Percentiles rank a stretch among this genome's conserved stretches.
These are phyloP conservation scores for Thoreauomyces humboldtii DNA, from an alignment of 192 early-diverging fungal genomes.

Conservation along the genomic window DNA sequence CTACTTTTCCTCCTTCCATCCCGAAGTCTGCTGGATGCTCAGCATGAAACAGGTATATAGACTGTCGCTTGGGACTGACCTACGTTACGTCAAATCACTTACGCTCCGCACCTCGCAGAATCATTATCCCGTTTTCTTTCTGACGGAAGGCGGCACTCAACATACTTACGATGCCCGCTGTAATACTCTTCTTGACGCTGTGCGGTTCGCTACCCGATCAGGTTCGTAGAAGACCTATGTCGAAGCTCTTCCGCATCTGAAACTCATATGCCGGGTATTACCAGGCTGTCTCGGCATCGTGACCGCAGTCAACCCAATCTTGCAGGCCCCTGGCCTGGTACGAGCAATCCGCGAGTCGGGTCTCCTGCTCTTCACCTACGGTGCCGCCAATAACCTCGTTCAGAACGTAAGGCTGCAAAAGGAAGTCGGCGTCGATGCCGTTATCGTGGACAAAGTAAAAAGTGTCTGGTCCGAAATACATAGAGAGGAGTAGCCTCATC, in stretches of 20 bases:
- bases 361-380: conserved; percentile 78
- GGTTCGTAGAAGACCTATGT: no score
- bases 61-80: background rate
- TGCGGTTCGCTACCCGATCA: conserved; percentile 70
- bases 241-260: no score
- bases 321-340: conserved; percentile 70
- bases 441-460: conserved; percentile 68
- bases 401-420: conserved; percentile 70
- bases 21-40: conserved; percentile 80
- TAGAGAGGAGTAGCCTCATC: no score
- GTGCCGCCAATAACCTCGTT: conserved; percentile 73
- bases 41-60: conserved; percentile 72
- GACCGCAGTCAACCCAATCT: conserved; percentile 65
- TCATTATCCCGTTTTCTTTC: conserved; percentile 86
- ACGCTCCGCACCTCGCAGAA: conserved; percentile 33
- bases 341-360: conserved; percentile 69
- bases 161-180: conserved; percentile 74
- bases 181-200: conserved; percentile 76
- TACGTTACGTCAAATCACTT: background rate
- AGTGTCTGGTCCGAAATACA: conserved; percentile 8
- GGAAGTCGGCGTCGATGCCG: conserved; percentile 79
- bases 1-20: conserved; percentile 92
- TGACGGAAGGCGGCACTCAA: conserved; percentile 79
- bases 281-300: conserved; percentile 83
- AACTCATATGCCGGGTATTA: no score